Percentiles rank a stretch among this genome's conserved stretches.
phyloP scores from a whole-genome alignment of 2,329 filamentous ascomycete genomes.

The Ampelomyces quisqualis region DNA sequence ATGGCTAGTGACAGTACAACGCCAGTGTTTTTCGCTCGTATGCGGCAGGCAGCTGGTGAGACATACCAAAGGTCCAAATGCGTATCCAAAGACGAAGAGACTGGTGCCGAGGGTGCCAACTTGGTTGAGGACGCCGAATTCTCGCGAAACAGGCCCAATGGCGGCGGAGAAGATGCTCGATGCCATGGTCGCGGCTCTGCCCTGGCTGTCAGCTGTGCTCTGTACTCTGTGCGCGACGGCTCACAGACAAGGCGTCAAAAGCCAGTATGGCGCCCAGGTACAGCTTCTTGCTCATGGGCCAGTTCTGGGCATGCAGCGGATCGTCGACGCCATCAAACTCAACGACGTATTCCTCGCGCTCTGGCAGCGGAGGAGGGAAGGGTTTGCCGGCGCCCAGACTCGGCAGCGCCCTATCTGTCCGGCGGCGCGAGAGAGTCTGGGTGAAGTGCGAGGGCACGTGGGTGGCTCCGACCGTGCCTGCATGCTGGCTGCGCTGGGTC shows the following conservation, averaged over 20 bases:
- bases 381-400: conserved; percentile 70
- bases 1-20: conserved; percentile 2
- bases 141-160: conserved; percentile 23
- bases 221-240: no score
- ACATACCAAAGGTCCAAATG: conserved; percentile 41
- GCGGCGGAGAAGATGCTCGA: conserved; percentile 48
- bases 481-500: conserved; percentile 70
- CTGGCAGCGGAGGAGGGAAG: conserved; percentile 68
- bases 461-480: conserved; percentile 63
- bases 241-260: conserved; percentile 72
- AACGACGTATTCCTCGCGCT: conserved; percentile 75
- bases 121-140: conserved; percentile 35
- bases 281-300: conserved; percentile 76
- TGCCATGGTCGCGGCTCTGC: conserved; percentile 69
- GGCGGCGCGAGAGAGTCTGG: conserved; percentile 44
- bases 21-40: background rate
- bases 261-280: conserved; percentile 67
- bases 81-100: conserved; percentile 42
- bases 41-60: no score
- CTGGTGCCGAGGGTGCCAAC: conserved; percentile 39
- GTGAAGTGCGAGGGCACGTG: conserved; percentile 44
- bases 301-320: conserved; percentile 85
- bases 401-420: conserved; percentile 59
- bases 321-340: conserved; percentile 82
- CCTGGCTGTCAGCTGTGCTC: no score